Percentiles rank a stretch among this genome's conserved stretches.
These are phyloP conservation scores for Aspergillus terreus DNA, from an alignment of 2,329 filamentous ascomycete genomes.

Conservation along the genomic window DNA sequence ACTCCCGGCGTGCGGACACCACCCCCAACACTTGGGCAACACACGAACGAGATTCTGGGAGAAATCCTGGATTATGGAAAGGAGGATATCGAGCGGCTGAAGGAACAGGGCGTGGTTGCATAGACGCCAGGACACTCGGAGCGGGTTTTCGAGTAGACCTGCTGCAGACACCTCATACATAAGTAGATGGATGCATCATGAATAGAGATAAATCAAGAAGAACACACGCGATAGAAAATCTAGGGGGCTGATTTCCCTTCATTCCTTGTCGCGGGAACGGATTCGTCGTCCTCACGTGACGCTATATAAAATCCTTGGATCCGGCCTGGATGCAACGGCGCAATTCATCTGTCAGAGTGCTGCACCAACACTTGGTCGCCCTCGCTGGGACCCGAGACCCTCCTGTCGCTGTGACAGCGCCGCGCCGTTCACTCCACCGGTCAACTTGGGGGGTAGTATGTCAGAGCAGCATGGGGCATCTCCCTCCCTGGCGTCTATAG, in stretches of 20 bases:
- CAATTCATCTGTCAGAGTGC: background rate
- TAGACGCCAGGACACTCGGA: conserved; percentile 23
- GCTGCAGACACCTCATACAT: background rate
- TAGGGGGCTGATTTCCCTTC: background rate
- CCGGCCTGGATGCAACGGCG: conserved; percentile 8
- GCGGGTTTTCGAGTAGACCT: background rate
- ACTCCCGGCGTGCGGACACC: conserved; percentile 70
- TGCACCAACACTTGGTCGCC: background rate
- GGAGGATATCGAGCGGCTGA: conserved; percentile 60
- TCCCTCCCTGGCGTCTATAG: conserved; percentile 21
- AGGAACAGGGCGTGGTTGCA: conserved; percentile 63
- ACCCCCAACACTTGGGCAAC: conserved; percentile 82
- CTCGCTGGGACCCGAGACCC: background rate
- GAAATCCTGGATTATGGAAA: conserved; percentile 60
- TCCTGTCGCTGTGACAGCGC: background rate
- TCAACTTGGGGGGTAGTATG: conserved; percentile 14
- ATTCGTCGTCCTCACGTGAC: conserved; percentile 22
- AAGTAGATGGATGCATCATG: background rate
- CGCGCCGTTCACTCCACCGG: background rate
- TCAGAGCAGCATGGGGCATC: conserved; percentile 22
- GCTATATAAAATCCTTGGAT: conserved; percentile 26
- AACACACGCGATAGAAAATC: no score
- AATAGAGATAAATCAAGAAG: background rate
- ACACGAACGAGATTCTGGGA: conserved; percentile 73
- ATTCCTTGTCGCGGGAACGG: background rate